Evolutionary conservation across 2,329 filamentous ascomycete species (phyloP), one percentile per base, ranked within the genome.

Genomic region (Trichoderma sp.): DNA sequence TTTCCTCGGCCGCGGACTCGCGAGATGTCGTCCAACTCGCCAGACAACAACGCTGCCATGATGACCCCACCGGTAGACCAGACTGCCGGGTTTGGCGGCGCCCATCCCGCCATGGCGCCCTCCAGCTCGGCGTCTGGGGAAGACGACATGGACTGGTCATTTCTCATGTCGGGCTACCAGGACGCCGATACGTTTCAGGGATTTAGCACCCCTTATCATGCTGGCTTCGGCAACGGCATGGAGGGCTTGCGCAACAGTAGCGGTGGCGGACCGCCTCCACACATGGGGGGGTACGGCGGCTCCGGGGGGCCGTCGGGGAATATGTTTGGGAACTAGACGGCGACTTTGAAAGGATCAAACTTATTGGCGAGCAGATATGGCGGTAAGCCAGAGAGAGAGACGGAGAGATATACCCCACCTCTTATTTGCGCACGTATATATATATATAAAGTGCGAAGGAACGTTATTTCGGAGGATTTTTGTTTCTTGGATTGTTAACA

Each of bases 131-230:
- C 68, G 24, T 73, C 76, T 6, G 73, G 74, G 16, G 74, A 77
- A 19, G 79, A 80, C 13, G 43, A 82, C 35, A 83, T 86, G 83
- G 83, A 86, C 72, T 86, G 84, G 84, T 81, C 80, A 33, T 82
- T 82, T 47, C 76, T 85, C 62, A 79, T 85, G 73, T 81, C 83
- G 47, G 77, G 78, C 27, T 83, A 83, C 68, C 76, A 76, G n/a
- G 78, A 80, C 31, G 72, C 76, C 29, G 72, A 72, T 16, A 75
- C 74, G 1, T 80, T 77, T 31, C 74, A 76, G 6, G 76, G 75
- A 2, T 79, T 78, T 35, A 75, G 74, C 19, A 71, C 71, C 29
- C 72, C 72, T 13, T 71, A 74, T 31, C 70, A 70, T 2, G 75
- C 75, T 21, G 71, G 74, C 11, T 72, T 74, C 61, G 71, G 72